A percentile compares a stretch with the other conserved stretches of the same genome.
Conservation (phyloP, 2,329 filamentous ascomycete genomes). For the Colletotrichum falcatum region DNA sequence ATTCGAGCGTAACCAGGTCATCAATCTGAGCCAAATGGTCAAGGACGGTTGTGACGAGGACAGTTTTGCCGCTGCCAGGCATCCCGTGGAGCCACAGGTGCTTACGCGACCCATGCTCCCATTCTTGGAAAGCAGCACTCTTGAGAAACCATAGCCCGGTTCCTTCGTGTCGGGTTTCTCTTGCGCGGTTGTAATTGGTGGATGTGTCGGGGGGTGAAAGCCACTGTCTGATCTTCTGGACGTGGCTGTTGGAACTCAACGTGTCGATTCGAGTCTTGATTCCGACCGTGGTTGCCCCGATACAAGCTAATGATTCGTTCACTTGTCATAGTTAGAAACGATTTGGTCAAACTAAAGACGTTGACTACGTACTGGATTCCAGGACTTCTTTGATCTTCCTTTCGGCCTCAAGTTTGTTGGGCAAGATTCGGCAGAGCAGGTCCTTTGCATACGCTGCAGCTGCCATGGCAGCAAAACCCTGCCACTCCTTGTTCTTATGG, state of each 20-base stretch:
- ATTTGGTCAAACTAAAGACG: no score
- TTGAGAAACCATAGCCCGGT: constrained; percentile 41
- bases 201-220: constrained; percentile 32
- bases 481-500: constrained; percentile 54
- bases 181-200: constrained; percentile 35
- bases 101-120: constrained; percentile 35
- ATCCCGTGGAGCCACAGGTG: constrained; percentile 43
- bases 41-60: constrained; percentile 38
- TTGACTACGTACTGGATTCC: not conserved
- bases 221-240: constrained; percentile 25
- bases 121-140: constrained; percentile 32
- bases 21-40: constrained; percentile 28
- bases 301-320: not conserved
- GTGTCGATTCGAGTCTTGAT: not conserved
- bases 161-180: constrained; percentile 21
- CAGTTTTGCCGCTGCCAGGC: constrained; percentile 43
- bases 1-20: constrained; percentile 12
- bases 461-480: constrained; percentile 50
- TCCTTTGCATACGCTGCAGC: constrained; percentile 48
- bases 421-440: constrained; percentile 34
- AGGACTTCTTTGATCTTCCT: constrained; percentile 19
- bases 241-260: not conserved
- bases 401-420: constrained; percentile 37
- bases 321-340: not conserved
- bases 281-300: not conserved